These are phyloP conservation scores for Paecilomyces sp. DNA, from an alignment of 2,329 filamentous ascomycete species.

Conservation along the genomic window DNA sequence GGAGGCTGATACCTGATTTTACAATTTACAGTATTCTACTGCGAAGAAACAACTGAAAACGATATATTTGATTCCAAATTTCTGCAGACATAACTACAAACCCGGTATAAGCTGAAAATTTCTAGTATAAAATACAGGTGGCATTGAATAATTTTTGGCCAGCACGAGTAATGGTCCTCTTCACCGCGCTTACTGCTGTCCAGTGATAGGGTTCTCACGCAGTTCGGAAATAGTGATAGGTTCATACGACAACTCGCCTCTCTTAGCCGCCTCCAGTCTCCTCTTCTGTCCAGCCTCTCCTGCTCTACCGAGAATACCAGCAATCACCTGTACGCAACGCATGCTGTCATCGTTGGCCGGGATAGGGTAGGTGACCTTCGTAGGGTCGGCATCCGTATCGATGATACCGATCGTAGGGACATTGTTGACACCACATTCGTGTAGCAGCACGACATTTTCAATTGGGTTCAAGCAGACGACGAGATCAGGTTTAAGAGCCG, in stretches of 20 bases:
- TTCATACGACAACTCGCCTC: conserved; percentile 56
- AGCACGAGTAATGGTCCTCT: neutral
- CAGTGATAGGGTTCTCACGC: conserved; percentile 10
- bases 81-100: neutral
- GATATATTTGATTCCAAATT: neutral
- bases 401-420: conserved; percentile 93
- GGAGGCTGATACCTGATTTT: neutral
- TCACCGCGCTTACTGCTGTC: neutral
- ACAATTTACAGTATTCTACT: neutral
- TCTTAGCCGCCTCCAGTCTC: conserved; percentile 55
- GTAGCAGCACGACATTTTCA: conserved; percentile 84
- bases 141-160: neutral
- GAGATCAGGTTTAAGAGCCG: conserved; percentile 74
- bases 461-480: conserved; percentile 88
- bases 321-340: conserved; percentile 72
- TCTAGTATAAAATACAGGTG: neutral
- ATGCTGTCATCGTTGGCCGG: conserved; percentile 96
- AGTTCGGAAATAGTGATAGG: conserved; percentile 16
- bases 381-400: conserved; percentile 87
- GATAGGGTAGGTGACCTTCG: conserved; percentile 93
- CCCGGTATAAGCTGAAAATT: neutral
- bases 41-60: neutral
- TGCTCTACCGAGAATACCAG: conserved; percentile 76
- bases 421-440: conserved; percentile 81
- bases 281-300: conserved; percentile 68